Base-by-base conservation (phyloP, 805 yeast genomes). In the Candida takata region DNA sequence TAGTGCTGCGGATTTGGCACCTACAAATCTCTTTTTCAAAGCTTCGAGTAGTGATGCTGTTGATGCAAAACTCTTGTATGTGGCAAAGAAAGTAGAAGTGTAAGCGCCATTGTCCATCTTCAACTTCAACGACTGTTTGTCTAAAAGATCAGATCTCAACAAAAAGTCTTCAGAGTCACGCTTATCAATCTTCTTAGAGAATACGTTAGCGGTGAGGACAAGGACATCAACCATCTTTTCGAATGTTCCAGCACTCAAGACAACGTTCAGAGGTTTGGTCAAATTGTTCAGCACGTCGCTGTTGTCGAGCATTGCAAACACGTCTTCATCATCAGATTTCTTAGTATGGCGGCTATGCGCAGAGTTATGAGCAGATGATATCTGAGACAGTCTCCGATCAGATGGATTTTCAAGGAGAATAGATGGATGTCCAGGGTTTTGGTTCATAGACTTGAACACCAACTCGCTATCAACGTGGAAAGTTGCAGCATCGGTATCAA, bases 141-240 rank as follows among this genome's bases (percentile, higher is more conserved):
- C 69, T 8, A 65, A 31, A 34, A 58, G 38, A 24, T 48, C 54
- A 15, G 59, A 49, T 31, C 58, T 53, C 20, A 55, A 52, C 32
- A 62, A 58, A 42, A 61, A 70, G 1, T 51, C 48, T 26, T 65
- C 66, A 31, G 72, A 50, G 45, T 74, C 78, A 8, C 54, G 55
- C 16, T 62, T 58, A 24, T 60, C 60, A 8, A 74, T 67, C 26
- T 53, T 49, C 26, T 61, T 62, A 3, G 68, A 62, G 52, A 75
- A 86, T 37, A 72, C 76, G 47, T 71, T 72, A 27, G 72, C 79
- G 15, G 83, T 90, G 54, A 73, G 67, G 5, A 90, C 86, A 34
- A 90, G 60, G 16, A 88, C 68, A 57, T 90, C 97, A 36, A 87
- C 68, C 47, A 90, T 67, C 47, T 77, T 76, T 29, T 84, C 92